Base-by-base conservation (phyloP, 768 basidiomycete genomes). In the Termitomyces heimii region DNA sequence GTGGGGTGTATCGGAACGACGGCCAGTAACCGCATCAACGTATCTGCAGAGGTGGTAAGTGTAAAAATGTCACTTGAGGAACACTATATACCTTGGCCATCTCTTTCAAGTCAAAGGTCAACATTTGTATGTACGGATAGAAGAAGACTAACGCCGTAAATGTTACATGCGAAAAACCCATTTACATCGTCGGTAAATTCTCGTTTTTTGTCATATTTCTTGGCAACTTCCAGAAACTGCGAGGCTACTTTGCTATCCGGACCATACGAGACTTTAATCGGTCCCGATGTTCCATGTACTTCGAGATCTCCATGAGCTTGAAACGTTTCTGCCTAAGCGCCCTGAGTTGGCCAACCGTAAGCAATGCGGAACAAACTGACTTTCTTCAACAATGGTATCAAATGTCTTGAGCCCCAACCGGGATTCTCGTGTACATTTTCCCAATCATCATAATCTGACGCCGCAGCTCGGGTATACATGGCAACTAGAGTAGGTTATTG, bases 391-490 rank as follows among this genome's bases (percentile, higher is more conserved):
- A 86, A 68, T 0, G 85, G 85, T 31, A 87, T 77, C 5, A 88
- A 63, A 28, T 81, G 71, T 48, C 74, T 70, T 0, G 82, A 80
- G 5, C 83, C 74, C 86, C 86, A 88, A 1, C 85, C 86, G 1
- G 77, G 67, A 63, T 86, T 86, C 4, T 73, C 73, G 26, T 80
- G 67, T 2, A 72, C 65, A 1, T 57, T 69, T 63, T 80, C 78
- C 86, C 85, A 87, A 50, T 82, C 81, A 60, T 88, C 82, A 48
- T 81, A 86, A 63, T 88, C 86, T 0, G 84, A 85, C 1, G 82
- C 79, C 8, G 81, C 68, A 14, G 82, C 78, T 26, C 86, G 78
- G 0, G 77, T 80, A 59, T 86, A 87, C 74, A 81, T 74, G 65
- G 75, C 74, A 58, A 78, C 78, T 80, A 34, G 24, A 9, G 14